Base-by-base conservation (phyloP, 306 rosid genomes). In the Vigna trinervia region DNA sequence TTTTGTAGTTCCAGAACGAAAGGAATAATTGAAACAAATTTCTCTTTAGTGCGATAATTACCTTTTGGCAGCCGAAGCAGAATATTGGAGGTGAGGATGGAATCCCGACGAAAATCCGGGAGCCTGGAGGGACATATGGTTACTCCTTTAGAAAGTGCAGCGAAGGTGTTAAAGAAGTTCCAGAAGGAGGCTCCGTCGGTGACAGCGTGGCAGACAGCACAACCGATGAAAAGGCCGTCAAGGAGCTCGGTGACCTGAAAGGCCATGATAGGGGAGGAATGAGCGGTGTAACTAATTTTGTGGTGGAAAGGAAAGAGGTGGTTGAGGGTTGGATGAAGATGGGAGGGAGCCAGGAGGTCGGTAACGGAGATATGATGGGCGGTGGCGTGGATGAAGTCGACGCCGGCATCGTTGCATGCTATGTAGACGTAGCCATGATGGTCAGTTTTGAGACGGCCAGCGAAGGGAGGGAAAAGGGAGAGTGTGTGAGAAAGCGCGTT, bases 101-200 rank as follows among this genome's bases (percentile, higher is more conserved):
- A 90, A 5, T 85, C 88, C 3, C 98, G 85, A 12, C 66, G 71
- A 68, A 94, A 94, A 61, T 89, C 93, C 4, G 96, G 96, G 14
- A 58, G 62, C 13, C 52, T 83, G 0, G 86, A 70, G 20, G 82
- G 26, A 2, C 38, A 30, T 5, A 48, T 69, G 2, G 38, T 79
- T 0, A 84, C 89, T 6, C 83, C 88, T 12, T 78, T 72, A 63
- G 87, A 87, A 28, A 82, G 22, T 39, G 84, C 86, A 0, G 97
- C 92, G 74, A 94, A 94, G 62, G 93, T 84, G 53, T 94, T 92
- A 89, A 90, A 94, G 89, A 94, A 94, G 60, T 92, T 88, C 98
- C 98, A 94, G 32, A 91, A 85, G 30, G 97, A 90, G 7, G 97
- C 78, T 0, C 98, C 98, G 62, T 94, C 97, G 10, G 64, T 72